Evolutionary conservation across 768 basidiomycete species (phyloP).

Genomic region (Macrolepiota dolichaula): DNA sequence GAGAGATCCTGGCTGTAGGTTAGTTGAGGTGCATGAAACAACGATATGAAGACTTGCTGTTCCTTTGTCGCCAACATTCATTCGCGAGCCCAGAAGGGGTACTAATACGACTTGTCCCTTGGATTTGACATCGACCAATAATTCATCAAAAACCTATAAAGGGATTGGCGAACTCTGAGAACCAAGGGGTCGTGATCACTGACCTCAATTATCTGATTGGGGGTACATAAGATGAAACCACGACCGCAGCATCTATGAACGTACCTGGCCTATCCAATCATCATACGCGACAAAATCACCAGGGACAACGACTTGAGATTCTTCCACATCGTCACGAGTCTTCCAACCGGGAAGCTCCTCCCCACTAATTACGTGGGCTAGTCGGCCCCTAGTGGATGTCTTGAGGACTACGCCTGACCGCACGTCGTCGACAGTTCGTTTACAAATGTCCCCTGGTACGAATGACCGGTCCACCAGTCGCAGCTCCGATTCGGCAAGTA

Average conservation of each 20-base stretch:
- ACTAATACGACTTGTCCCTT: slow-evolving; percentile 62
- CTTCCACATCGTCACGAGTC: slow-evolving; percentile 52
- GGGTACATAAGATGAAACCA: slow-evolving; percentile 12
- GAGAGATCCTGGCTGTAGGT: slow-evolving; percentile 54
- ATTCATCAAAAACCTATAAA: slow-evolving; percentile 78
- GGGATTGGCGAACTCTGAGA: slow-evolving; percentile 10
- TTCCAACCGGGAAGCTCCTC: slow-evolving; percentile 63
- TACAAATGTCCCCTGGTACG: slow-evolving; percentile 78
- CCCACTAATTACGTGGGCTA: slow-evolving; percentile 73
- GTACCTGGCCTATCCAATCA: slow-evolving; percentile 89
- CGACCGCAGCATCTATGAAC: slow-evolving; percentile 18
- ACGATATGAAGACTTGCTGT: slow-evolving; percentile 40
- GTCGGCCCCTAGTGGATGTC: slow-evolving; percentile 56
- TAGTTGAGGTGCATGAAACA: not conserved
- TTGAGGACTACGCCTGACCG: slow-evolving; percentile 73
- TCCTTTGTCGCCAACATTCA: slow-evolving; percentile 74
- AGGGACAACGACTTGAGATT: slow-evolving; percentile 58
- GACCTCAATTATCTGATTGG: slow-evolving; percentile 71
- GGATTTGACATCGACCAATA: slow-evolving; percentile 63
- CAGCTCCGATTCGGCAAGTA: slow-evolving; percentile 67
- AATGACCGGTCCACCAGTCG: slow-evolving; percentile 73
- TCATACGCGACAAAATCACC: slow-evolving; percentile 81
- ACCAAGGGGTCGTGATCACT: slow-evolving; percentile 17
- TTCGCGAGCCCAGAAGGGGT: slow-evolving; percentile 73
- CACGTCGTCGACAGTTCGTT: slow-evolving; percentile 70